Conservation (phyloP, 2,329 filamentous ascomycete genomes). For the Allantophomopsis cytisporea region DNA sequence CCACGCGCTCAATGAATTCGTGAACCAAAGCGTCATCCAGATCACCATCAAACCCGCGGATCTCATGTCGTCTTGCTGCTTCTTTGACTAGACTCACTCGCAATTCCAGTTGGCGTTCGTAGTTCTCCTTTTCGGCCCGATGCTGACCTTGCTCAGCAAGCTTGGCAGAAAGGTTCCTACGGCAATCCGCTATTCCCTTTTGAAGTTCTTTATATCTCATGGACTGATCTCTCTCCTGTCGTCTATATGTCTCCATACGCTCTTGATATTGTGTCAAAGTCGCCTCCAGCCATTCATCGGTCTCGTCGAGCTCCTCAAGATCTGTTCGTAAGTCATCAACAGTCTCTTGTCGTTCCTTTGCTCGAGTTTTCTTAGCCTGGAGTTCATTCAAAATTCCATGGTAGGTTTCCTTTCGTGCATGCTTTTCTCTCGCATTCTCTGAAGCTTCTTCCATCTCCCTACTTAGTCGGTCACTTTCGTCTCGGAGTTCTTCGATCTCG, state of each 20-base stretch:
- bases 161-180: slow-evolving; percentile 34
- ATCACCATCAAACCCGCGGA: slow-evolving; percentile 74
- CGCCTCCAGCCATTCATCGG: slow-evolving; percentile 60
- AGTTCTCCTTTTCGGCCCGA: slow-evolving; percentile 75
- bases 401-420: slow-evolving; percentile 60
- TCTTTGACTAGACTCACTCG: slow-evolving; percentile 66
- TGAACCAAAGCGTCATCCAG: slow-evolving; percentile 60
- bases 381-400: slow-evolving; percentile 63
- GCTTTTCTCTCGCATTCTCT: slow-evolving; percentile 44
- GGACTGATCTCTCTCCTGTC: slow-evolving; percentile 49
- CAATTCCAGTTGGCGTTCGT: slow-evolving; percentile 63
- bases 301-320: slow-evolving; percentile 64
- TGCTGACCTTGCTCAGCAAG: slow-evolving; percentile 60
- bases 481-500: slow-evolving; percentile 48
- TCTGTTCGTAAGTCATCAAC: slow-evolving; percentile 57
- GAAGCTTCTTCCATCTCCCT: slow-evolving; percentile 47
- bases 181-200: slow-evolving; percentile 27
- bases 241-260: slow-evolving; percentile 49
- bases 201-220: slow-evolving; percentile 54
- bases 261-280: slow-evolving; percentile 69
- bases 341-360: slow-evolving; percentile 54
- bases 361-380: slow-evolving; percentile 62
- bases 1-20: slow-evolving; percentile 66
- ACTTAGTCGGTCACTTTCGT: slow-evolving; percentile 43
- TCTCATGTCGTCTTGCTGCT: slow-evolving; percentile 60